Evolutionary conservation across 1,284 basidiomycete species (phyloP), one percentile per base, ranked within the genome.

Genomic region (Cryptococcus sp.): DNA sequence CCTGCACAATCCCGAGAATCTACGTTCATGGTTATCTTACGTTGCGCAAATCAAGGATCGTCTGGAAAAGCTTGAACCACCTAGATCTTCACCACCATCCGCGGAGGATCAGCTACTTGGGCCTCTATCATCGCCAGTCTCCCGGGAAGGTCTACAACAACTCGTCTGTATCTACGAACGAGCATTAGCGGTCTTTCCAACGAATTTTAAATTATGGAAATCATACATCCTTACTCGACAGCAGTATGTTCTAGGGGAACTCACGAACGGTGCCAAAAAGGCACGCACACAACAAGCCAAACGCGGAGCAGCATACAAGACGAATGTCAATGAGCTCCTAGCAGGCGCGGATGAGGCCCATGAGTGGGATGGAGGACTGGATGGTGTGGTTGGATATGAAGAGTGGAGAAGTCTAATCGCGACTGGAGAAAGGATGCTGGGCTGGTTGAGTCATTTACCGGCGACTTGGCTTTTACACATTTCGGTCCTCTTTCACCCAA

Each of bases 171-270:
- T 96, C 25, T 98, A 96, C 70, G 96, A 99, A 75, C 81, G 91
- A 31, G 92, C 93, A 0, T 80, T 99, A 14, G 82, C 78, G 4
- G 83, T 93, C 55, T 97, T 97, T 66, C 88, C 94, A 0, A 83
- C 82, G 16, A 90, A 86, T 13, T 98, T 89, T 82, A 91, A 93
- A 69, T 78, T 98, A 45, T 98, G 96, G 96, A 91, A 90, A 66
- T 83, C 87, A 0, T 99, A 98, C 73, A 79, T 98, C 43, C 80
- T 81, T 46, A 84, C 86, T 70, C 82, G 96, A 22, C 87, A 89
- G 79, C 80, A 82, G 2, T 97, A 86, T 73, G 88, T 98, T 2
- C 79, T 96, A 2, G 96, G 94, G 0, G 87, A 80, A 57, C 55
- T 71, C 4, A 73, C 71, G 5, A 57, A 57, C 16, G 59, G 56